Evolutionary conservation across 2,329 filamentous ascomycete species (phyloP).

Genomic region (Penicillium italicum): DNA sequence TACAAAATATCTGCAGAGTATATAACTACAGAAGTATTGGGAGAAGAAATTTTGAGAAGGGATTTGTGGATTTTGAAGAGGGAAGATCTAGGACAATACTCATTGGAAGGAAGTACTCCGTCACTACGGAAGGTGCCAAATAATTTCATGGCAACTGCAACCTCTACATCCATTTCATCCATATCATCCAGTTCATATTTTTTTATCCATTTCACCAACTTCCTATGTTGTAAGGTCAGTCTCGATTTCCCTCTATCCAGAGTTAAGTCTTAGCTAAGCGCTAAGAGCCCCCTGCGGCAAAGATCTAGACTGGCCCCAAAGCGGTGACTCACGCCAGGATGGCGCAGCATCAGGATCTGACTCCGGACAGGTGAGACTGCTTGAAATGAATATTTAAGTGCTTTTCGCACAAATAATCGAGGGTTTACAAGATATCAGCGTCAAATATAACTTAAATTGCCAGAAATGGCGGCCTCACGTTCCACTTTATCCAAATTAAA

Average conservation of each 20-base stretch:
- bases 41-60: neutral
- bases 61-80: constrained; percentile 4
- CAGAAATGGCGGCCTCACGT: neutral
- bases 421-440: neutral
- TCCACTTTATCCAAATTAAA: neutral
- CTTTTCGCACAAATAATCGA: neutral
- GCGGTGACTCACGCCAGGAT: constrained; percentile 6
- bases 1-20: constrained; percentile 23
- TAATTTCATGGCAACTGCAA: neutral
- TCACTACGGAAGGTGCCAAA: neutral
- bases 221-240: neutral
- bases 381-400: neutral
- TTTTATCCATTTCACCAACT: neutral
- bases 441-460: neutral
- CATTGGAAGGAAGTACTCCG: neutral
- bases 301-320: neutral
- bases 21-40: constrained; percentile 9
- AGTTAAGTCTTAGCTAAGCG: neutral
- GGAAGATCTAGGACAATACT: neutral
- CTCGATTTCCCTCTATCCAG: neutral
- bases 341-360: neutral
- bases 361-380: neutral
- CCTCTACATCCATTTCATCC: neutral
- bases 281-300: no score
- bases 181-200: no score